These are phyloP conservation scores for Botrytis tulipae DNA, from an alignment of 2,329 filamentous ascomycete genomes.

Conservation along the genomic window DNA sequence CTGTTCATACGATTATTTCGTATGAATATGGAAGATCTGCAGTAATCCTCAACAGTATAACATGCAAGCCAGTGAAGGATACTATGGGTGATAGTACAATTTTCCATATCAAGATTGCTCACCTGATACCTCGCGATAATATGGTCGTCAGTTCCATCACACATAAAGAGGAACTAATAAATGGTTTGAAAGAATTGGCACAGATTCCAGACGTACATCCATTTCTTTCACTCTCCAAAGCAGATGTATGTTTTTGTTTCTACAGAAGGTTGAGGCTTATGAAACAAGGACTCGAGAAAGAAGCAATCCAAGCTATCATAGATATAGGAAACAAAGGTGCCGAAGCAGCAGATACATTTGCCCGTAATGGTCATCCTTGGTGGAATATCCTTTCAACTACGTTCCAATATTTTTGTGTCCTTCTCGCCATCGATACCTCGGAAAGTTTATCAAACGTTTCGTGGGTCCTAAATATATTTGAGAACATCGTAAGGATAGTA, in stretches of 20 bases:
- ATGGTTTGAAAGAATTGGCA: constrained; percentile 12
- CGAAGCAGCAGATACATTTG: constrained; percentile 26
- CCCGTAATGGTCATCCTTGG: constrained; percentile 26
- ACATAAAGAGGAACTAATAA: constrained; percentile 6
- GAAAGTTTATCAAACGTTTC: constrained; percentile 29
- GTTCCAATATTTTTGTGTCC: constrained; percentile 31
- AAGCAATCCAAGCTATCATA: background rate
- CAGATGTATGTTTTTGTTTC: constrained; percentile 31
- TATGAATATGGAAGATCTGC: constrained; percentile 27
- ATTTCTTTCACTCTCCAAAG: constrained; percentile 25
- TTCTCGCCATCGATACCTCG: constrained; percentile 27
- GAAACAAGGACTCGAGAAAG: constrained; percentile 15
- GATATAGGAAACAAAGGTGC: constrained; percentile 22
- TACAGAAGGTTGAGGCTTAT: constrained; percentile 25
- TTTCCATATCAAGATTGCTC: constrained; percentile 23
- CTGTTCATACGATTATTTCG: constrained; percentile 25
- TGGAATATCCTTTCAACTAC: constrained; percentile 30
- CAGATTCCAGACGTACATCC: constrained; percentile 11
- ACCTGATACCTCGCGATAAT: constrained; percentile 23
- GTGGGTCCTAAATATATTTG: constrained; percentile 26
- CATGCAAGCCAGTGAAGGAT: constrained; percentile 22
- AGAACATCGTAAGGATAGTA: constrained; percentile 23
- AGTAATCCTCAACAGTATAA: constrained; percentile 26
- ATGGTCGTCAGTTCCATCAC: background rate
- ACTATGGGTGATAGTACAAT: background rate